phyloP scores from a whole-genome alignment of 2,329 filamentous ascomycete genomes.

The Teratosphaeria pseudoeucalypti region DNA sequence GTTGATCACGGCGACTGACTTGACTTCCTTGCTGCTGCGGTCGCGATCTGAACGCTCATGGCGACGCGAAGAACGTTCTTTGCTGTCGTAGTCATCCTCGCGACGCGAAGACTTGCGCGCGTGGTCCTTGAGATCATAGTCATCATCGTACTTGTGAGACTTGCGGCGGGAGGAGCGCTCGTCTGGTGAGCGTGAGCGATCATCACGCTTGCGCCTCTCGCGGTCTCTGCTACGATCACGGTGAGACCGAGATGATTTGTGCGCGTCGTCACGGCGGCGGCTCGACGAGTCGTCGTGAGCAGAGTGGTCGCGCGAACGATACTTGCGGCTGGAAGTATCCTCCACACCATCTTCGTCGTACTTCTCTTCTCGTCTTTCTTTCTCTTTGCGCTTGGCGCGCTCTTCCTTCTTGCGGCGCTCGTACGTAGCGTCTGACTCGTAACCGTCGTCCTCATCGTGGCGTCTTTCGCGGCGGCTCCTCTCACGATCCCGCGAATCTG shows the following conservation, averaged over 20 bases:
- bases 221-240: constrained; percentile 34
- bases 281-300: constrained; percentile 47
- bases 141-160: constrained; percentile 21
- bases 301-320: constrained; percentile 52
- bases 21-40: constrained; percentile 25
- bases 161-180: constrained; percentile 24
- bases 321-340: constrained; percentile 34
- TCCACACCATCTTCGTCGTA: constrained; percentile 35
- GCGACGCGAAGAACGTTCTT: constrained; percentile 30
- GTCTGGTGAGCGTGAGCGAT: constrained; percentile 31
- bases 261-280: constrained; percentile 39
- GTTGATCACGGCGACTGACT: constrained; percentile 13
- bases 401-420: constrained; percentile 28
- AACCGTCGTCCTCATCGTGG: constrained; percentile 36
- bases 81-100: constrained; percentile 40
- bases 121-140: constrained; percentile 13
- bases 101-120: constrained; percentile 33
- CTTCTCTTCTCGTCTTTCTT: constrained; percentile 13
- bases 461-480: constrained; percentile 39
- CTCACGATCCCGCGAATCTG: background rate
- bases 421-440: constrained; percentile 33
- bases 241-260: constrained; percentile 36
- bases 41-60: constrained; percentile 29
- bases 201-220: constrained; percentile 30
- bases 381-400: constrained; percentile 21